Evolutionary conservation across 129 eudicot species (phyloP), one percentile per base, ranked within the genome.

Genomic region (Lonicera japonica): DNA sequence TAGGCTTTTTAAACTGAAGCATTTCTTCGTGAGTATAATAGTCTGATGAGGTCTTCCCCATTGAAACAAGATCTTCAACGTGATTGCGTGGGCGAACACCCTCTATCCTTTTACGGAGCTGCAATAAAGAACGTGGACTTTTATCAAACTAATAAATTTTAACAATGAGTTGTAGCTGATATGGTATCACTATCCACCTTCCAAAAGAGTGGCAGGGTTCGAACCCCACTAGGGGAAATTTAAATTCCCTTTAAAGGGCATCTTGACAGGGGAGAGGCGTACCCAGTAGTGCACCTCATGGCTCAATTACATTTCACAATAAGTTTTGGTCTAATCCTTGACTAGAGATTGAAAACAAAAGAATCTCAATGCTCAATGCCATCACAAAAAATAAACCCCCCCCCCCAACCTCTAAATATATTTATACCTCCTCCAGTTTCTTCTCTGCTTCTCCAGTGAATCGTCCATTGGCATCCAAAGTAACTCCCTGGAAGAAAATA

Each of bases 351-450:
- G 36, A 29, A n/a, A 6, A 1, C 36, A 29, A 29, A 29, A 29
- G 13, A 43, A 43, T 3, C 50, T 2, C 8, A 43, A 43, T 43
- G n/a, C 50, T 14, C 36, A 29, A 6, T 29, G 36, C 36, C 36
- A 1, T 29, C 36, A 29, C 36, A 29, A 29, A 43, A 43, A 2
- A 43, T 43, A 4, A 43, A 8, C n/a, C n/a, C n/a, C n/a, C n/a
- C n/a, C n/a, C n/a, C n/a, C n/a, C n/a, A n/a, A n/a, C n/a, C n/a
- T n/a, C n/a, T n/a, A n/a, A n/a, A n/a, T n/a, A n/a, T n/a, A n/a
- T n/a, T n/a, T n/a, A n/a, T 82, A 88, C 99, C 99, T 94, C 99
- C 70, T 88, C 96, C 75, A 94, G 25, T 77, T 94, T 94, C 68
- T 78, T 94, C 70, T 94, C 95, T 22, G 96, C 96, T 54, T 88